phyloP scores from a whole-genome alignment of 345 rosid genomes.

The Aquilaria yunnanensis region DNA sequence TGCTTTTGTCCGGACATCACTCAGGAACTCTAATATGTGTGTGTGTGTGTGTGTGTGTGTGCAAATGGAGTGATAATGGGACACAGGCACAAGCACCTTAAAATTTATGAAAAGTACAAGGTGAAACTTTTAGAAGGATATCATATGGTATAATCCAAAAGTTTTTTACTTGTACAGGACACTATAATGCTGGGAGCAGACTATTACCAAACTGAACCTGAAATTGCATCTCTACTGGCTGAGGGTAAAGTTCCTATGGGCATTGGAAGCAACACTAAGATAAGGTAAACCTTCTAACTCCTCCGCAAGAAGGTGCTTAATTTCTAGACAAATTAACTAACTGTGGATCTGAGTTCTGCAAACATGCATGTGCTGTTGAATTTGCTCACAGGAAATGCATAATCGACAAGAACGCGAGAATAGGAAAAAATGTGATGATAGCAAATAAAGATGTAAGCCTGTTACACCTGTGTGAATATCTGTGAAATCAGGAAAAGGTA shows the following conservation, averaged over 20 bases:
- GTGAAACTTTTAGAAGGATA: too few species aligned
- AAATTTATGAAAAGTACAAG: too few species aligned
- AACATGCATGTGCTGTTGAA: background rate
- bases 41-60: background rate
- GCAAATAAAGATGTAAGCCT: constrained; percentile 60
- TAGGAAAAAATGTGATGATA: constrained; percentile 73
- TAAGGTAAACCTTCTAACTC: constrained; percentile 35
- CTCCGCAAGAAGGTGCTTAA: background rate
- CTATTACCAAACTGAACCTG: constrained; percentile 76
- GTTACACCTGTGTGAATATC: background rate
- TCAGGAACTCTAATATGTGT: too few species aligned
- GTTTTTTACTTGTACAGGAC: constrained; percentile 34
- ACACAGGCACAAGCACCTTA: too few species aligned
- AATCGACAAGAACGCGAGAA: constrained; percentile 81
- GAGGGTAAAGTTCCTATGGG: constrained; percentile 84
- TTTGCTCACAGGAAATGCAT: constrained; percentile 62
- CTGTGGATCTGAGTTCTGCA: constrained; percentile 9
- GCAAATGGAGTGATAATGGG: too few species aligned
- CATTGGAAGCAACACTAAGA: constrained; percentile 68
- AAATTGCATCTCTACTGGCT: constrained; percentile 73
- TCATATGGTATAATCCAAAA: background rate
- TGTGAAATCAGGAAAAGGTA: too few species aligned
- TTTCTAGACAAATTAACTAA: background rate
- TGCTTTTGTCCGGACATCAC: background rate
- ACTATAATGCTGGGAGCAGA: constrained; percentile 90